These are phyloP conservation scores for Vigna unguiculata DNA, from an alignment of 306 rosid species.

Conservation along the genomic window DNA sequence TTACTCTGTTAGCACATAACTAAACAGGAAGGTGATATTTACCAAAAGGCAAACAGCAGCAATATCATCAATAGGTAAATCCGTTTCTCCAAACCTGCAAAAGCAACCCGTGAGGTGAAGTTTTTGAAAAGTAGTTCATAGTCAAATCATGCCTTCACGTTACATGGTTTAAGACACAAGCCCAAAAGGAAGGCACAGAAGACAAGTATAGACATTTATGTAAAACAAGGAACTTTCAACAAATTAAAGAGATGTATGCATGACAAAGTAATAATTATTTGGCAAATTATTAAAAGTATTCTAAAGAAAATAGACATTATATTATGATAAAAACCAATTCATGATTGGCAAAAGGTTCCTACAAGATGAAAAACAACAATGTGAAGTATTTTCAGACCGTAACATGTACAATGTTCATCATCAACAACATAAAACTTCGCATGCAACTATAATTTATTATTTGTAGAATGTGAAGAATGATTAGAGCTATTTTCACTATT, in stretches of 20 bases:
- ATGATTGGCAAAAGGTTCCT: not conserved
- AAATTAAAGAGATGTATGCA: conserved; percentile 17
- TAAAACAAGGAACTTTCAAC: not conserved
- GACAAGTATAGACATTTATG: not conserved
- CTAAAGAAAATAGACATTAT: conserved; percentile 1
- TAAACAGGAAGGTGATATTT: conserved; percentile 42
- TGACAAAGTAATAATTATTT: not conserved
- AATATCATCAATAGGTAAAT: conserved; percentile 93
- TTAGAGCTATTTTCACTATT: not conserved
- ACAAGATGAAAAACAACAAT: conserved; percentile 2
- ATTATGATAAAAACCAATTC: conserved; percentile 27
- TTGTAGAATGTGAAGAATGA: not conserved
- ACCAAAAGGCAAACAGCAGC: conserved; percentile 94
- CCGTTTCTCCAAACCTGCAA: conserved; percentile 89
- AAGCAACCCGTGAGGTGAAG: conserved; percentile 42
- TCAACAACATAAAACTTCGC: conserved; percentile 2
- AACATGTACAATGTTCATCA: not conserved
- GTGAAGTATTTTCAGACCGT: conserved; percentile 4
- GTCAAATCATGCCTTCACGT: conserved; percentile 33
- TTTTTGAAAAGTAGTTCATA: conserved; percentile 25
- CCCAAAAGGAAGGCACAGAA: conserved; percentile 9
- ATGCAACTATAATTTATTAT: not conserved
- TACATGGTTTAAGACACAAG: conserved; percentile 30
- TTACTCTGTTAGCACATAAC: conserved; percentile 33
- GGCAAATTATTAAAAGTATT: conserved; percentile 8